Evolutionary conservation across 108 stramenopile species (phyloP).

Genomic region (Nitzschia inconspicua): DNA sequence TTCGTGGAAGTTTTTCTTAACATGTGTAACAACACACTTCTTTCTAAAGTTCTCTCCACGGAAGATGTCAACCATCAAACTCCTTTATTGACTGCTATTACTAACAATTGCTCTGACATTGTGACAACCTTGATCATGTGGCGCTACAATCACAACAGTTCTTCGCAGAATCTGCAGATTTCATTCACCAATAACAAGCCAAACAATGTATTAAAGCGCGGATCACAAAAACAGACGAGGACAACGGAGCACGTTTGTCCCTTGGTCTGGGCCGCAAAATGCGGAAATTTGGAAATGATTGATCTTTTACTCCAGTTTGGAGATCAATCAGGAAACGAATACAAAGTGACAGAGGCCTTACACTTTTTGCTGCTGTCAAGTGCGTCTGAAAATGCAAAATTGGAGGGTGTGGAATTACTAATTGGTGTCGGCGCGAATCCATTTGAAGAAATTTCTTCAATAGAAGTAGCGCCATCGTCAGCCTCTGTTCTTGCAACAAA

Average conservation of each 20-base stretch:
- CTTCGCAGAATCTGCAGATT: background rate
- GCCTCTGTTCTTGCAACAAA: constrained; percentile 9
- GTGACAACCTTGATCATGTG: constrained; percentile 63
- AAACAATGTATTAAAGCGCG: background rate
- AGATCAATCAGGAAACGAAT: constrained; percentile 22
- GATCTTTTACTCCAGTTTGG: constrained; percentile 52
- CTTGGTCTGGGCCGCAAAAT: constrained; percentile 51
- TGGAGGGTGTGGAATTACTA: constrained; percentile 20
- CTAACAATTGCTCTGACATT: constrained; percentile 46
- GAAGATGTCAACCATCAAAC: constrained; percentile 41
- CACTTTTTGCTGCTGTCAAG: constrained; percentile 7
- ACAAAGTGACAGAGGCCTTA: constrained; percentile 26
- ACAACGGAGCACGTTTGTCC: too few relatives aligned
- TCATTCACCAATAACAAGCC: background rate
- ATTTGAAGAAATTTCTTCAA: constrained; percentile 4
- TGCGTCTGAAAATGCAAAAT: constrained; percentile 4
- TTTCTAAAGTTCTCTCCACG: constrained; percentile 47
- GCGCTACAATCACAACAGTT: constrained; percentile 36
- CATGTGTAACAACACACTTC: constrained; percentile 22
- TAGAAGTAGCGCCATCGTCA: background rate
- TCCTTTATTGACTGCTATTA: constrained; percentile 61
- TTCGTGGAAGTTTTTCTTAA: constrained; percentile 51
- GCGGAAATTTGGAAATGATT: constrained; percentile 52
- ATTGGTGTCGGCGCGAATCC: constrained; percentile 48
- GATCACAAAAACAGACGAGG: background rate